These are phyloP conservation scores for Aspergillus phoenicis DNA, from an alignment of 2,329 filamentous ascomycete genomes.

Conservation along the genomic window DNA sequence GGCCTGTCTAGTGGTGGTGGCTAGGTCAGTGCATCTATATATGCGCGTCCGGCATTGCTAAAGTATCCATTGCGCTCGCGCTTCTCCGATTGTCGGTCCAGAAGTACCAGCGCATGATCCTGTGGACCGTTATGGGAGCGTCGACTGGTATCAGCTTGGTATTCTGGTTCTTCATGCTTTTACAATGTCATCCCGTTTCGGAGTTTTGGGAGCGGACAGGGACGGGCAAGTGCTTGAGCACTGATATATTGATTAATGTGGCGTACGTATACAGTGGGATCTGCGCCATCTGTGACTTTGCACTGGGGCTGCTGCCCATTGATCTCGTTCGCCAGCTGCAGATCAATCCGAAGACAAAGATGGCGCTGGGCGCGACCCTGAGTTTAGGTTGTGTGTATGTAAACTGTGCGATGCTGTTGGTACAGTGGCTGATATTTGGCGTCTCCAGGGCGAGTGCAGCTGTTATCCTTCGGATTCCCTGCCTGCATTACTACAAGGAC, in stretches of 20 bases:
- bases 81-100: constrained; percentile 51
- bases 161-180: constrained; percentile 51
- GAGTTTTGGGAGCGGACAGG: constrained; percentile 50
- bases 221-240: constrained; percentile 43
- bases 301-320: constrained; percentile 51
- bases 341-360: constrained; percentile 54
- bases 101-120: constrained; percentile 46
- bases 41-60: constrained; percentile 46
- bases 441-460: constrained; percentile 34
- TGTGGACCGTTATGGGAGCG: constrained; percentile 45
- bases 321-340: constrained; percentile 56
- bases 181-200: constrained; percentile 53
- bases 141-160: constrained; percentile 45
- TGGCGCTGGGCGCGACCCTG: constrained; percentile 54
- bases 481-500: constrained; percentile 42
- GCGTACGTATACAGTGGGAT: constrained; percentile 52
- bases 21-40: constrained; percentile 54
- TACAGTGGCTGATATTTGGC: neutral
- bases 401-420: neutral
- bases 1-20: constrained; percentile 43
- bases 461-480: constrained; percentile 48
- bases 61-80: constrained; percentile 53
- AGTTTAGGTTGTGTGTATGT: constrained; percentile 53
- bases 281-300: constrained; percentile 49
- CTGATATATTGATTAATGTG: constrained; percentile 52